These are phyloP conservation scores for Pleodorina starrii DNA, from an alignment of 139 green algal species.

Conservation along the genomic window DNA sequence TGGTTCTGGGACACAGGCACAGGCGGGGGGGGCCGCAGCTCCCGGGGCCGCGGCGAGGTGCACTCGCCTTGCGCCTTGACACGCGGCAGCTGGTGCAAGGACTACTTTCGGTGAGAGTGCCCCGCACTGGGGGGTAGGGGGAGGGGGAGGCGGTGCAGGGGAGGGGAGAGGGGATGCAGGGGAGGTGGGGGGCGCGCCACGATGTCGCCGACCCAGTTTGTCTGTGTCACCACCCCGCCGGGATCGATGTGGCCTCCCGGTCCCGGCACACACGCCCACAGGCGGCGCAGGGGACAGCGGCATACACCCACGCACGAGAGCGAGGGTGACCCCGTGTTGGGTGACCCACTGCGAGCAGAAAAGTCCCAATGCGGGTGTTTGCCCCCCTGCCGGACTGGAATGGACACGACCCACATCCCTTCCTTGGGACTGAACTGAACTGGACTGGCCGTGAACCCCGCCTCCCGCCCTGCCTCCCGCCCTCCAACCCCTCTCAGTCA, in stretches of 20 bases:
- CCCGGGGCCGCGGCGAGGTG: background rate
- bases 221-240: no score
- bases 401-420: no score
- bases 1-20: background rate
- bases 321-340: background rate
- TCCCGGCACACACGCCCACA: background rate
- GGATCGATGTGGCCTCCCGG: no score
- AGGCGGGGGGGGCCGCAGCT: background rate
- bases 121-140: no score
- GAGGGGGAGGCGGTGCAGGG: no score
- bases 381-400: background rate
- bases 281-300: background rate
- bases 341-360: no score
- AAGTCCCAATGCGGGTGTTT: background rate
- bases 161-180: no score
- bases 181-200: no score
- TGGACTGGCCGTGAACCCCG: no score
- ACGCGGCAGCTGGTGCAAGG: slow-evolving; percentile 27
- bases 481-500: background rate
- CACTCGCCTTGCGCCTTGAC: slow-evolving; percentile 2
- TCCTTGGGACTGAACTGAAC: no score
- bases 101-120: slow-evolving; percentile 33
- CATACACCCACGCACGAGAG: no score
- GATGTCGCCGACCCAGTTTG: no score
- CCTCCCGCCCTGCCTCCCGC: background rate